phyloP scores from a whole-genome alignment of 2,329 filamentous ascomycete genomes.

The Trichoderma aggressivum region DNA sequence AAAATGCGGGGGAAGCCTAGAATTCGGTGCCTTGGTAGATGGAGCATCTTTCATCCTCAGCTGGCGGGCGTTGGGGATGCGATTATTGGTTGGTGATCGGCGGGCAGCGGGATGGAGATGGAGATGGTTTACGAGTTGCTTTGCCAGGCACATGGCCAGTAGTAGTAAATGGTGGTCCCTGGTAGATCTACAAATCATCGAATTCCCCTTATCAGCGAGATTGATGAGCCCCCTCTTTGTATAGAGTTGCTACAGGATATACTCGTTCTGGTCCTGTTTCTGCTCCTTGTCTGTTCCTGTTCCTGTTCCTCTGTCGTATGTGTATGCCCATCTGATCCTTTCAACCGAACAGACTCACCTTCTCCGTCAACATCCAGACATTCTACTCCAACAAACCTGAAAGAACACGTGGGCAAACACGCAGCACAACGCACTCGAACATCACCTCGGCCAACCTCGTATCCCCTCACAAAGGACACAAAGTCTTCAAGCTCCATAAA shows the following conservation, averaged over 20 bases:
- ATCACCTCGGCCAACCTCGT: background rate
- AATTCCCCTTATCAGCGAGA: background rate
- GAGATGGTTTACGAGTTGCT: background rate
- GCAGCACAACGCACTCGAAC: background rate
- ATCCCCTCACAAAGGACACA: background rate
- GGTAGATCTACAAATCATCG: background rate
- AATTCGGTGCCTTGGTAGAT: background rate
- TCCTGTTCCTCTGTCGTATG: background rate
- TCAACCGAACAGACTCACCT: background rate
- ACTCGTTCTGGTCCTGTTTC: background rate
- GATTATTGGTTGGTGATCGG: background rate
- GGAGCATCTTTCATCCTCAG: background rate
- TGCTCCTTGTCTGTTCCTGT: background rate
- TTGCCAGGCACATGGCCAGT: background rate
- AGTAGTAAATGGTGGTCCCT: background rate
- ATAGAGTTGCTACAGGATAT: background rate
- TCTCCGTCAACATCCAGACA: background rate
- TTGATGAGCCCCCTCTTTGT: background rate
- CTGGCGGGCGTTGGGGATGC: background rate
- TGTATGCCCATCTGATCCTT: background rate
- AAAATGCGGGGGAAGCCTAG: constrained; percentile 3
- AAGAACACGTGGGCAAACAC: background rate
- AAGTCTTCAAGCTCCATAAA: background rate
- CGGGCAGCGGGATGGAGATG: background rate
- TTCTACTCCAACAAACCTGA: background rate